These are phyloP conservation scores for Pseudocercospora cruenta DNA, from an alignment of 2,329 filamentous ascomycete species.

Conservation along the genomic window DNA sequence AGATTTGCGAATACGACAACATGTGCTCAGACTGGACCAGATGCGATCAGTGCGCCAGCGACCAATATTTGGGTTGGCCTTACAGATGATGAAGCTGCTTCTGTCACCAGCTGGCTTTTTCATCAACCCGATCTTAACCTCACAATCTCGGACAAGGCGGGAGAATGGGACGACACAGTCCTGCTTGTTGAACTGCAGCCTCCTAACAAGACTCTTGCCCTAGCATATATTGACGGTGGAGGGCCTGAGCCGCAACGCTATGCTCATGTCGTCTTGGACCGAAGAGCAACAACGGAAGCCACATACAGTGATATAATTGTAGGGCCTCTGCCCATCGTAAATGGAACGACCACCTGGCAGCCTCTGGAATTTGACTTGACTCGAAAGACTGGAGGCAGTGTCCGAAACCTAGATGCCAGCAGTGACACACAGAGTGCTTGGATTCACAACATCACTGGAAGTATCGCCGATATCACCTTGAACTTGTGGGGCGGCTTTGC, in stretches of 20 bases:
- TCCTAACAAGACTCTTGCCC: conserved; percentile 55
- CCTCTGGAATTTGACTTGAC: conserved; percentile 50
- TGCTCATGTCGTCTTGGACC: conserved; percentile 50
- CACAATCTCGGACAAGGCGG: conserved; percentile 29
- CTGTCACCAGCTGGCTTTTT: conserved; percentile 47
- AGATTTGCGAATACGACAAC: conserved; percentile 21
- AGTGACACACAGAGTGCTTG: conserved; percentile 37
- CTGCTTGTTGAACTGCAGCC: conserved; percentile 43
- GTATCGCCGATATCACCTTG: conserved; percentile 46
- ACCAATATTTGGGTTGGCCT: conserved; percentile 49
- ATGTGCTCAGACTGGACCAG: conserved; percentile 19
- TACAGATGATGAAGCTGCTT: conserved; percentile 44
- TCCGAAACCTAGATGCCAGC: conserved; percentile 48
- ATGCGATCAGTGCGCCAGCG: conserved; percentile 42
- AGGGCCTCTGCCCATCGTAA: conserved; percentile 52
- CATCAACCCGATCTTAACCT: conserved; percentile 47
- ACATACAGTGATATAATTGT: conserved; percentile 50
- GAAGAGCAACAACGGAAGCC: conserved; percentile 45
- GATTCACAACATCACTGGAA: conserved; percentile 41
- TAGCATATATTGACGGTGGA: conserved; percentile 49
- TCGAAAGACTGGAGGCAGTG: conserved; percentile 43
- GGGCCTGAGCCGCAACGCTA: conserved; percentile 45
- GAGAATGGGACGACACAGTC: conserved; percentile 33
- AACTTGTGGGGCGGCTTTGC: conserved; percentile 50
- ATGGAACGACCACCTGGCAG: conserved; percentile 44